Conservation (phyloP, 176 grass and related monocot genomes). For the Pharus latifolius region DNA sequence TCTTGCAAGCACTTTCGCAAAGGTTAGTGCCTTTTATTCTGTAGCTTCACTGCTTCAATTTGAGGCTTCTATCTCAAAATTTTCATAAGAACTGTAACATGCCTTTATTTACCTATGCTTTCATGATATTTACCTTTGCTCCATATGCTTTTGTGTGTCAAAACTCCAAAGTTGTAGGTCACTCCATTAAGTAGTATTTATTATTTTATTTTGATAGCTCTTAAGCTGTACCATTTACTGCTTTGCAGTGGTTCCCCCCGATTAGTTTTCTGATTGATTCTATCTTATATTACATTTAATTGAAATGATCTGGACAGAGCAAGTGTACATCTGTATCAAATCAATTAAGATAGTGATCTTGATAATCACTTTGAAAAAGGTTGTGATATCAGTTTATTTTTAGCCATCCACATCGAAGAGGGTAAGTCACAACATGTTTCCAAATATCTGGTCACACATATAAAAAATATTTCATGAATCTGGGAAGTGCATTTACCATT, state of each 20-base stretch:
- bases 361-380: background rate
- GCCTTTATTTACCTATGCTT: background rate
- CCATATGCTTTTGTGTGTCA: conserved; percentile 8
- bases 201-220: background rate
- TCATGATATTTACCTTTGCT: background rate
- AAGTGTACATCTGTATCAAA: background rate
- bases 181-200: background rate
- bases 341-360: background rate
- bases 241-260: background rate
- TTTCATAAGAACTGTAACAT: background rate
- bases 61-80: background rate
- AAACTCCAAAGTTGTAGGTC: background rate
- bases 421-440: background rate
- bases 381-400: background rate
- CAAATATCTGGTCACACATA: background rate
- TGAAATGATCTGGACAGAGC: background rate
- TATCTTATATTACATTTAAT: background rate
- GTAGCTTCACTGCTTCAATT: background rate
- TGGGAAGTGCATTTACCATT: background rate
- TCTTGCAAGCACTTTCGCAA: conserved; percentile 85
- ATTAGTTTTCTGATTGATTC: background rate
- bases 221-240: conserved; percentile 3
- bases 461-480: background rate
- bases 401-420: background rate
- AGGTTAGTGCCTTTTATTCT: conserved; percentile 44